Evolutionary conservation across 768 basidiomycete genomes (phyloP).

Genomic region (Fibroporia radiculosa): DNA sequence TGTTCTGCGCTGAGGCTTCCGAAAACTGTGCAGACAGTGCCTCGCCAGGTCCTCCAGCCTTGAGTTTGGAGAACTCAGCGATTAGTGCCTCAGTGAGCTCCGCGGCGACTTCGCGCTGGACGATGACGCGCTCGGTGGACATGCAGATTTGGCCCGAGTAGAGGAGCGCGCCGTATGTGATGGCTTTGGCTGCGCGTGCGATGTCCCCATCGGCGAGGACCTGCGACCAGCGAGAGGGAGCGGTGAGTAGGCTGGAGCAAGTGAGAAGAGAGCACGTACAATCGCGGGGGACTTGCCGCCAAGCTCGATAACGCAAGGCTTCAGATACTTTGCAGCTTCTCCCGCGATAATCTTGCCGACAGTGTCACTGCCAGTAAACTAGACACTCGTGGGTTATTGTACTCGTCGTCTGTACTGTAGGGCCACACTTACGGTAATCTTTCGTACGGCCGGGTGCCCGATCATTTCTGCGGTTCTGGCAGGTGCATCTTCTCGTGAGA

Average conservation of each 20-base stretch:
- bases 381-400: background rate
- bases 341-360: constrained; percentile 45
- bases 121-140: constrained; percentile 52
- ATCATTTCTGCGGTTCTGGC: constrained; percentile 43
- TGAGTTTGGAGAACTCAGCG: constrained; percentile 25
- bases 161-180: constrained; percentile 35
- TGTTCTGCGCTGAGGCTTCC: constrained; percentile 36
- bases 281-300: constrained; percentile 48
- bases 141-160: constrained; percentile 53
- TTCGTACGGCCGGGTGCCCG: constrained; percentile 42
- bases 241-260: background rate
- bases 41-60: constrained; percentile 30
- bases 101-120: constrained; percentile 33
- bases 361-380: constrained; percentile 52
- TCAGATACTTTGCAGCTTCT: constrained; percentile 48
- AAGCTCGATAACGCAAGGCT: constrained; percentile 48
- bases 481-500: constrained; percentile 36
- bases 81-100: constrained; percentile 29
- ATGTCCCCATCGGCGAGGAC: constrained; percentile 48
- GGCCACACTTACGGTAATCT: constrained; percentile 37
- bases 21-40: constrained; percentile 35
- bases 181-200: constrained; percentile 42
- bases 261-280: constrained; percentile 24
- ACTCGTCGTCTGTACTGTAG: background rate
- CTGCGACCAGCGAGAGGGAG: constrained; percentile 19